Base-by-base conservation (phyloP, 768 basidiomycete species). In the Cytidiella melzeri region DNA sequence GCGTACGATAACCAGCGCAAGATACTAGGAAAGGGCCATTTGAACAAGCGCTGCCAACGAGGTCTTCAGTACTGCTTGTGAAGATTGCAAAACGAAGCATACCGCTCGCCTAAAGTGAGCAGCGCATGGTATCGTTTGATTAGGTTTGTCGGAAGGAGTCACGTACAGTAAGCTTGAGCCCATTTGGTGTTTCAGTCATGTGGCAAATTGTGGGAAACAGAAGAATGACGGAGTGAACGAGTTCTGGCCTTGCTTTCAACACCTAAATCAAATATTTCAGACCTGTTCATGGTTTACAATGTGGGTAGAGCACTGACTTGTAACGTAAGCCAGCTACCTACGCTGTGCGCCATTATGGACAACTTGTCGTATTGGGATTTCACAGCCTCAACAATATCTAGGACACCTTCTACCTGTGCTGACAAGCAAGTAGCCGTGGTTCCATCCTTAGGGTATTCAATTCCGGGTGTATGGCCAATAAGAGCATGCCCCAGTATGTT, bases 161-260 rank as follows among this genome's bases (percentile, higher is more conserved):
- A 71, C 81, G 58, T 56, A 86, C 84, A 42, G 74, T 77, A 21
- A 89, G 63, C 18, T 53, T 65, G 30, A 65, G 69, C 1, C 85
- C 88, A 55, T 85, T 86, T 2, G 84, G 84, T 0, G 84, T 83
- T 12, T 67, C 57, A 2, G 69, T 74, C 23, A 93, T 83, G 59
- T 82, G 67, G 2, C 75, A 74, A 27, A 89, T 68, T 0, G 87
- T 80, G 0, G 88, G 89, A 64, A 84, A 87, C 6, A 93, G 69
- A 47, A 89, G 60, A 53, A 85, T 82, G 1, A 70, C 66, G 3
- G 70, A 69, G 11, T 68, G 50, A 15, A 80, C 61, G 13, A 57
- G 54, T 13, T 64, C 47, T 12, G 67, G 61, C 43, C 75, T 67
- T 13, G 64, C 64, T 64, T 81, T 80, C 46, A 84, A 55, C 6